phyloP scores from a whole-genome alignment of 2,329 filamentous ascomycete species.

The Neonectria sp. region DNA sequence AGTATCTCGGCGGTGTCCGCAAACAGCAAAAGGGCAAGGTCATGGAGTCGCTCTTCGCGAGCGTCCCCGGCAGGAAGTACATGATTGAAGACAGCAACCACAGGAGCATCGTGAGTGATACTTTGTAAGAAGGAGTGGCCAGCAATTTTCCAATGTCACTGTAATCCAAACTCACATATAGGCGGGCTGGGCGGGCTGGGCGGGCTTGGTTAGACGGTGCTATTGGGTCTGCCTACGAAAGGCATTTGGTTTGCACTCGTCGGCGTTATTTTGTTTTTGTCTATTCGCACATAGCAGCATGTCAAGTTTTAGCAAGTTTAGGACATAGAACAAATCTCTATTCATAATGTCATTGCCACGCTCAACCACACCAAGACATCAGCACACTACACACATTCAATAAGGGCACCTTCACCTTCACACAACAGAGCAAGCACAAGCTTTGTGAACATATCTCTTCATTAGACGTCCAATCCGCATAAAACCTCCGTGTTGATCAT shows the following conservation, averaged over 20 bases:
- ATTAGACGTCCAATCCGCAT: constrained; percentile 55
- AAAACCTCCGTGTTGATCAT: constrained; percentile 54
- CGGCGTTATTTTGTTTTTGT: constrained; percentile 20
- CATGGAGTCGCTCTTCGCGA: constrained; percentile 84
- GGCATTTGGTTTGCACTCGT: constrained; percentile 23
- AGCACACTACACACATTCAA: too few species aligned
- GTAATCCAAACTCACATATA: constrained; percentile 25
- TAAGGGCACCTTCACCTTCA: background rate
- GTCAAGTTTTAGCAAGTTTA: constrained; percentile 19
- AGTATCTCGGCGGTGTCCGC: constrained; percentile 81
- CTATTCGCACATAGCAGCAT: constrained; percentile 11
- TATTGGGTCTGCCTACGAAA: constrained; percentile 17
- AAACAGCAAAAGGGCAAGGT: constrained; percentile 87
- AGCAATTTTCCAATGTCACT: constrained; percentile 11
- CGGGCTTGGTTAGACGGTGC: constrained; percentile 25
- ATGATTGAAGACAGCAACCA: constrained; percentile 51
- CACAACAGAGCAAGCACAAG: background rate
- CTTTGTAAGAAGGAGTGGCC: constrained; percentile 19
- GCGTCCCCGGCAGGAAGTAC: constrained; percentile 50
- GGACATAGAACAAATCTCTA: constrained; percentile 23
- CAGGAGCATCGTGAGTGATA: constrained; percentile 37
- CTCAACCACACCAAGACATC: background rate
- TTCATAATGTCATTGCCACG: background rate
- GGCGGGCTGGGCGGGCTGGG: constrained; percentile 11
- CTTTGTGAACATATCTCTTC: constrained; percentile 48